Evolutionary conservation across 2,329 filamentous ascomycete genomes (phyloP).

Genomic region (Alternaria atra): DNA sequence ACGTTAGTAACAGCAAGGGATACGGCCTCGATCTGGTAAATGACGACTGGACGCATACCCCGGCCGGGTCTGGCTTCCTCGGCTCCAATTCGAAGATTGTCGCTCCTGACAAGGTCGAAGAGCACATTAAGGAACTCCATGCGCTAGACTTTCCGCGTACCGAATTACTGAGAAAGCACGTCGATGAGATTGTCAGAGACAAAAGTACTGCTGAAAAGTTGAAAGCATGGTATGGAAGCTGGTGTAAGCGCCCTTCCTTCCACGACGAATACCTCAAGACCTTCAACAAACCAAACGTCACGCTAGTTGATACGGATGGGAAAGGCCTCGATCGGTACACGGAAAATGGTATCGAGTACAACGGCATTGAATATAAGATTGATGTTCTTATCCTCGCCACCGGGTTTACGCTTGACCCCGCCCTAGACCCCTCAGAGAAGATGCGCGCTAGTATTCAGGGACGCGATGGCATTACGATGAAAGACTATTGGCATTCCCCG

Average conservation of each 20-base stretch:
- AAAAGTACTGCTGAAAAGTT: constrained; percentile 60
- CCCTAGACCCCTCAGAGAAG: too few species aligned
- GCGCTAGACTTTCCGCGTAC: too few species aligned
- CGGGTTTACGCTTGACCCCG: too few species aligned
- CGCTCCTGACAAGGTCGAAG: neutral
- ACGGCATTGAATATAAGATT: neutral
- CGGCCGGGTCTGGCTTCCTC: constrained; percentile 27
- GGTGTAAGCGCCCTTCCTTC: constrained; percentile 72
- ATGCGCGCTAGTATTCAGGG: too few species aligned
- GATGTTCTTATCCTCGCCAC: neutral
- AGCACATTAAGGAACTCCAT: too few species aligned
- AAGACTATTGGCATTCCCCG: too few species aligned
- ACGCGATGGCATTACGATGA: too few species aligned
- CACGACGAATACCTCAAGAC: constrained; percentile 66
- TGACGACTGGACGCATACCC: constrained; percentile 58
- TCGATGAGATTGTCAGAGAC: constrained; percentile 55
- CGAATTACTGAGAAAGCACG: too few species aligned
- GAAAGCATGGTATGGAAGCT: constrained; percentile 65
- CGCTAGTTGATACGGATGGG: constrained; percentile 68
- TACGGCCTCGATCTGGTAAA: constrained; percentile 54
- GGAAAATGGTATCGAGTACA: neutral
- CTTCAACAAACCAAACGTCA: constrained; percentile 68
- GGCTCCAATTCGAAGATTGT: constrained; percentile 19
- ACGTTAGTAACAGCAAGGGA: neutral
- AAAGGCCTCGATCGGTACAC: constrained; percentile 56